Percentiles rank a stretch among this genome's conserved stretches.
Conservation (phyloP, 176 grass and related monocot species). For the Cenchrus fungigraminus region DNA sequence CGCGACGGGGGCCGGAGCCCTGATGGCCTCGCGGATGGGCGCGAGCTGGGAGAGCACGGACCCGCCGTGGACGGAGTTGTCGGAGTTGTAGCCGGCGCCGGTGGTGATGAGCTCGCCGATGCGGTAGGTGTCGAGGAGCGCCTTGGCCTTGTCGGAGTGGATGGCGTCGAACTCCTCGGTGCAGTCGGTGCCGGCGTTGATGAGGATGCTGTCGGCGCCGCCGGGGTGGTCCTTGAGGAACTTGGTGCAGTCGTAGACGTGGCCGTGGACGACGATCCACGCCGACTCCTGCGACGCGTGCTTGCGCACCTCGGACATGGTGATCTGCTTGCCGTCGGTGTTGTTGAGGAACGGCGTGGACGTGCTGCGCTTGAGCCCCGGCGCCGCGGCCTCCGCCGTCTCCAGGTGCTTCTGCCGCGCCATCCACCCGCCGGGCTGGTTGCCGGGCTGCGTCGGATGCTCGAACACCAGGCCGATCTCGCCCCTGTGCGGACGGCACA, state of each 20-base stretch:
- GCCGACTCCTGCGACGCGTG: conserved; percentile 68
- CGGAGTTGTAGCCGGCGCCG: conserved; percentile 66
- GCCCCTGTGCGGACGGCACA: conserved; percentile 74
- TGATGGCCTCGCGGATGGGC: conserved; percentile 63
- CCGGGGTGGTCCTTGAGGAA: conserved; percentile 94
- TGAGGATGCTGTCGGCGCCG: conserved; percentile 93
- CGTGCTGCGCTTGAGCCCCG: conserved; percentile 76
- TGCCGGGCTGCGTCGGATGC: conserved; percentile 90
- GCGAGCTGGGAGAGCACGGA: conserved; percentile 50
- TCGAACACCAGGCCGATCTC: conserved; percentile 91
- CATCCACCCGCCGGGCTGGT: conserved; percentile 85
- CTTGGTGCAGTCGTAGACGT: conserved; percentile 87
- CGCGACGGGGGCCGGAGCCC: conserved; percentile 46
- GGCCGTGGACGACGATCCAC: conserved; percentile 90
- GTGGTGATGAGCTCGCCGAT: conserved; percentile 86
- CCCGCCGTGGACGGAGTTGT: conserved; percentile 63
- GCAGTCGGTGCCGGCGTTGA: conserved; percentile 94
- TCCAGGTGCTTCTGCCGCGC: conserved; percentile 87
- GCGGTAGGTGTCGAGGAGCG: conserved; percentile 74
- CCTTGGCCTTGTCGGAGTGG: conserved; percentile 93
- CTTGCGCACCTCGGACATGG: conserved; percentile 82
- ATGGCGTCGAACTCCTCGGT: conserved; percentile 98
- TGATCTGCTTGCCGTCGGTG: conserved; percentile 49
- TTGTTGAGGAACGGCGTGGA: conserved; percentile 74
- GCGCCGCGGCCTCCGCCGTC: conserved; percentile 60